Evolutionary conservation across 1,284 basidiomycete genomes (phyloP).

Genomic region (Ustilago xerochloae): DNA sequence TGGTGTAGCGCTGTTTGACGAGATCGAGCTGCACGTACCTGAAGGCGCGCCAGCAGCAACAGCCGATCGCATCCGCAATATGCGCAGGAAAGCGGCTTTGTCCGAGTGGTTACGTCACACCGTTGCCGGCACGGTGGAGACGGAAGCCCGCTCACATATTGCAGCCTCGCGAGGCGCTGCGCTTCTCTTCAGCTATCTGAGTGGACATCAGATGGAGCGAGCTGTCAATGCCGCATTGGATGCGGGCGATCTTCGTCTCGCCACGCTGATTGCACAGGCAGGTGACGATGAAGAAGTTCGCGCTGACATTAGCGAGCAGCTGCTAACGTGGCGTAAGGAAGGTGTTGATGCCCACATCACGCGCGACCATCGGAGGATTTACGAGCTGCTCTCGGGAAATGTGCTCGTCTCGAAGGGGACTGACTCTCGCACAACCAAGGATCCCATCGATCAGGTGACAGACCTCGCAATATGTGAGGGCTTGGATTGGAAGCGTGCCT

Average conservation of each 20-base stretch:
- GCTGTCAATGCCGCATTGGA: constrained; percentile 83
- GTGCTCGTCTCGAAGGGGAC: constrained; percentile 75
- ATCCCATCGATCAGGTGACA: constrained; percentile 73
- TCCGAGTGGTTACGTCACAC: constrained; percentile 86
- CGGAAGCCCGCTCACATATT: constrained; percentile 66
- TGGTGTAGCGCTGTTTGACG: constrained; percentile 90
- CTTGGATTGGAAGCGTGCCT: constrained; percentile 93
- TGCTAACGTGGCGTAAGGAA: constrained; percentile 85
- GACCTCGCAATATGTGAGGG: constrained; percentile 81
- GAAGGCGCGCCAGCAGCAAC: constrained; percentile 74
- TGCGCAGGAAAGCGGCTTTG: constrained; percentile 83
- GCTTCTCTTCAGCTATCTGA: constrained; percentile 79
- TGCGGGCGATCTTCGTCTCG: constrained; percentile 83
- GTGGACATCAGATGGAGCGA: constrained; percentile 86
- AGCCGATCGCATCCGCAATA: constrained; percentile 73
- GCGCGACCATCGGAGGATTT: constrained; percentile 80
- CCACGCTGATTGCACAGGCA: constrained; percentile 89
- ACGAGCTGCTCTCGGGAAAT: constrained; percentile 85
- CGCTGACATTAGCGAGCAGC: constrained; percentile 80
- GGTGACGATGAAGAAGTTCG: constrained; percentile 83
- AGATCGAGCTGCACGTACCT: constrained; percentile 76
- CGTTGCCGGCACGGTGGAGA: constrained; percentile 80
- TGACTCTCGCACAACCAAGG: constrained; percentile 69
- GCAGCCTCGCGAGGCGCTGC: constrained; percentile 58
- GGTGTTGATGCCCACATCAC: constrained; percentile 79